A percentile compares a stretch with the other conserved stretches of the same genome.
These are phyloP conservation scores for Hypoxylon cercidicola DNA, from an alignment of 495 filamentous ascomycete genomes.

Conservation along the genomic window DNA sequence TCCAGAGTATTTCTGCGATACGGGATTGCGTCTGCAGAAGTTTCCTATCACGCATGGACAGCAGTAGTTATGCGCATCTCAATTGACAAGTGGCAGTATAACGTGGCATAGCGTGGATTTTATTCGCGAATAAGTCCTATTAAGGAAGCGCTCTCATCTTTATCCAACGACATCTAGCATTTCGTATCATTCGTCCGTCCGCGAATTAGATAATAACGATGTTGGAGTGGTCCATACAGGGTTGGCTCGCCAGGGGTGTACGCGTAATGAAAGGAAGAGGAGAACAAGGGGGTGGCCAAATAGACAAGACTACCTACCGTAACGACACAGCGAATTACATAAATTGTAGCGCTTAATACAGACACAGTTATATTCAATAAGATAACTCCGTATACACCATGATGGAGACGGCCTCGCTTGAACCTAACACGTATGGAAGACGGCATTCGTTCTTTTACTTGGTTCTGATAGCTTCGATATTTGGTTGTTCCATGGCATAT, in stretches of 20 bases:
- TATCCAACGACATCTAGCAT: not conserved
- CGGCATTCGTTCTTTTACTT: too few species aligned
- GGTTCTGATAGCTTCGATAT: too few species aligned
- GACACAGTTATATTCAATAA: too few species aligned
- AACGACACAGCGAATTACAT: not conserved
- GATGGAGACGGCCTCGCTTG: too few species aligned
- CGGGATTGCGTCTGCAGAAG: constrained; percentile 17
- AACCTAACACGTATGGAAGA: too few species aligned
- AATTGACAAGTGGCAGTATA: constrained; percentile 39
- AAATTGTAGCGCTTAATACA: constrained; percentile 2
- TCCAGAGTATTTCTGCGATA: constrained; percentile 2
- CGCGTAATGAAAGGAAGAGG: constrained; percentile 24
- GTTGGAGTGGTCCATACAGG: constrained; percentile 15
- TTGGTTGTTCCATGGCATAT: not conserved
- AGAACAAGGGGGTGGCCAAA: constrained; percentile 14
- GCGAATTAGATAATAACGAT: constrained; percentile 30
- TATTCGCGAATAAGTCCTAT: constrained; percentile 36
- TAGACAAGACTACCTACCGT: not conserved
- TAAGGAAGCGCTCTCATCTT: constrained; percentile 25
- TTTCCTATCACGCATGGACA: constrained; percentile 31
- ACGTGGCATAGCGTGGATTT: constrained; percentile 33
- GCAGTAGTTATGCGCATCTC: constrained; percentile 20
- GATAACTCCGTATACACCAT: too few species aligned
- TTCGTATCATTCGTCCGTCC: constrained; percentile 18
- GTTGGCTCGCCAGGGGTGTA: constrained; percentile 30